Conservation (phyloP, 2,329 filamentous ascomycete genomes). For the Cyphellophora europaea region DNA sequence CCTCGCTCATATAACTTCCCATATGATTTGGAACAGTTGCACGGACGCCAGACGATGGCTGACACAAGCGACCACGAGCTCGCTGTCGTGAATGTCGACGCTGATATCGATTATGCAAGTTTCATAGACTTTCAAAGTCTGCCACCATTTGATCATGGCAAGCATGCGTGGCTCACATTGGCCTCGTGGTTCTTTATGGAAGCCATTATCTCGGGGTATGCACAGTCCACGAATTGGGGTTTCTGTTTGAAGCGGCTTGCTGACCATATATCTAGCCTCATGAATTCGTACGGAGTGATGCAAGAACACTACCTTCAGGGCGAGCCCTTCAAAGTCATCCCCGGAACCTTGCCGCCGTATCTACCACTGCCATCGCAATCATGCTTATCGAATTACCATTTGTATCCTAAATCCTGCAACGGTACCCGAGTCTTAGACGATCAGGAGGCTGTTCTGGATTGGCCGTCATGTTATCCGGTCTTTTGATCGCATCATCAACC, state of each 20-base stretch:
- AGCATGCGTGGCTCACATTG: conserved; percentile 37
- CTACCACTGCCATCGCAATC: conserved; percentile 17
- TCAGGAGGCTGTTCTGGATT: conserved; percentile 29
- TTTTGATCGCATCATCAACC: conserved; percentile 34
- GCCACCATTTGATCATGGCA: conserved; percentile 28
- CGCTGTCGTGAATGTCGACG: no score
- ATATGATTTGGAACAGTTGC: no score
- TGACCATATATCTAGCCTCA: no score
- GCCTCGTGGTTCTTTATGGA: conserved; percentile 43
- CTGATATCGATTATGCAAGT: no score
- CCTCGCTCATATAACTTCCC: no score
- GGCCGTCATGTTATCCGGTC: conserved; percentile 24
- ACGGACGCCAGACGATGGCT: no score
- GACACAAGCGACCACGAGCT: no score
- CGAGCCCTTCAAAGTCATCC: conserved; percentile 1
- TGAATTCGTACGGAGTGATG: conserved; percentile 10
- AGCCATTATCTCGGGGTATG: conserved; percentile 41
- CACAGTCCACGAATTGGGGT: no score
- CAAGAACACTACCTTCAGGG: conserved; percentile 10
- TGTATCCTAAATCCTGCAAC: conserved; percentile 25
- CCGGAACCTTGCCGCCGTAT: conserved; percentile 10
- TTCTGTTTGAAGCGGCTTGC: no score
- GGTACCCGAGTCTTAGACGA: conserved; percentile 26
- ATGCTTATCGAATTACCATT: conserved; percentile 27
- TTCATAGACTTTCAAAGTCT: no score